Evolutionary conservation across 148 eudicot species (phyloP), one percentile per base, ranked within the genome.

Genomic region (Silene latifolia): DNA sequence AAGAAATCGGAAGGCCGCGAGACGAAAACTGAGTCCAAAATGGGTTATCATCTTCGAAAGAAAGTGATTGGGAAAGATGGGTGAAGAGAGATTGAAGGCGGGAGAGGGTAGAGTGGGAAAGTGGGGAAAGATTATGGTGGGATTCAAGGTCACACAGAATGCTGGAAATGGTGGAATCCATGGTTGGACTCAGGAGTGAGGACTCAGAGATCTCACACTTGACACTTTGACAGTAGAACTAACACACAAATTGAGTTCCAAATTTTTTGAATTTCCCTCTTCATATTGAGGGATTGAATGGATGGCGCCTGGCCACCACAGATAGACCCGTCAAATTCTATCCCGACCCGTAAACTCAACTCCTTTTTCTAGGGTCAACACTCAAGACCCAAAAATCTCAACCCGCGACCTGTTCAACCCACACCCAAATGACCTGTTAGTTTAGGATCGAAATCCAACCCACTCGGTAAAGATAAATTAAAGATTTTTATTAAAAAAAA

Each of bases 31-130:
- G 83, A 9, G 74, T 80, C 87, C 84, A 87, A 27, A 94, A 74
- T 2, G 69, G 76, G 47, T 85, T 85, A 39, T 86, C 69, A 47
- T 78, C 81, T 71, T 69, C 59, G 76, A 21, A 63, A 23, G 32
- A 71, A 54, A 60, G 71, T 21, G 89, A 42, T 14, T 35, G 82
- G 42, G 65, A 42, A 23, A 79, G 79, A 67, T 71, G 25, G 74
- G 87, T 89, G 7, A 88, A 72, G 10, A 94, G 83, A 69, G 87
- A 80, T 73, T 88, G 90, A 32, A 94, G 88, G 71, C 75, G 78
- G 23, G 76, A 76, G 62, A 94, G 88, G 21, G 88, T 82, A 3
- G 88, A 71, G 54, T 77, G 62, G 21, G 98, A 80, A 39, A 90
- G 72, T 61, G 89, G 81, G 14, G 82, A 18, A 48, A 79, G 72